These are phyloP conservation scores for Trichoderma sp. DNA, from an alignment of 2,329 filamentous ascomycete genomes.

Conservation along the genomic window DNA sequence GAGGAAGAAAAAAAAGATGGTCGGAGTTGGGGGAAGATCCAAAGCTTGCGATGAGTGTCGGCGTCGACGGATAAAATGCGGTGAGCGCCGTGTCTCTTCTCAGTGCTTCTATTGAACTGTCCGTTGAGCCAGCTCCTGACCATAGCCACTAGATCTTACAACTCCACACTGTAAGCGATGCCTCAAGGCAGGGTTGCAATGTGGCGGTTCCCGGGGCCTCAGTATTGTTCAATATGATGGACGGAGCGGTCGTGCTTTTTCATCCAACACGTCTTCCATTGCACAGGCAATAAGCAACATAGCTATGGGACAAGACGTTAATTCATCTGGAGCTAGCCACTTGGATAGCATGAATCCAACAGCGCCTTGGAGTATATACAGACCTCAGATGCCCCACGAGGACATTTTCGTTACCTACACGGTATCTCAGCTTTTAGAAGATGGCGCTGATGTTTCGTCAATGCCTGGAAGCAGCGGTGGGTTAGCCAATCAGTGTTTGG, in stretches of 20 bases:
- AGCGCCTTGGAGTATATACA: neutral
- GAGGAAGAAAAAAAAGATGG: neutral
- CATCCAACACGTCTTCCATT: neutral
- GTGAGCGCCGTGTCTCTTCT: neutral
- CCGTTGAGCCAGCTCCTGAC: neutral
- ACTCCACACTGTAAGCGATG: neutral
- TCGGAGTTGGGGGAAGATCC: neutral
- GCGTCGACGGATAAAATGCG: neutral
- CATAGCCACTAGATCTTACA: neutral
- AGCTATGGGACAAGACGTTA: neutral
- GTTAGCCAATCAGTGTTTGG: neutral
- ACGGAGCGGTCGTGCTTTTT: neutral
- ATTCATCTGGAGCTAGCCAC: neutral
- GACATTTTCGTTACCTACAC: neutral
- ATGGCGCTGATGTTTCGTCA: neutral
- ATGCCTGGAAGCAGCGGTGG: neutral
- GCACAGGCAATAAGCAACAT: neutral
- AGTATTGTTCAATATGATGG: neutral
- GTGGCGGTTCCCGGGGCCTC: neutral
- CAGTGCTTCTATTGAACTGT: neutral
- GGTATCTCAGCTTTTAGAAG: neutral
- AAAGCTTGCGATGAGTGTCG: neutral
- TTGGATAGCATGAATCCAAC: neutral
- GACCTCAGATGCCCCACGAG: neutral
- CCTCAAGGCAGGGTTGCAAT: neutral